Base-by-base conservation (phyloP, 257 asterid genomes). In the Ilex asprella region DNA sequence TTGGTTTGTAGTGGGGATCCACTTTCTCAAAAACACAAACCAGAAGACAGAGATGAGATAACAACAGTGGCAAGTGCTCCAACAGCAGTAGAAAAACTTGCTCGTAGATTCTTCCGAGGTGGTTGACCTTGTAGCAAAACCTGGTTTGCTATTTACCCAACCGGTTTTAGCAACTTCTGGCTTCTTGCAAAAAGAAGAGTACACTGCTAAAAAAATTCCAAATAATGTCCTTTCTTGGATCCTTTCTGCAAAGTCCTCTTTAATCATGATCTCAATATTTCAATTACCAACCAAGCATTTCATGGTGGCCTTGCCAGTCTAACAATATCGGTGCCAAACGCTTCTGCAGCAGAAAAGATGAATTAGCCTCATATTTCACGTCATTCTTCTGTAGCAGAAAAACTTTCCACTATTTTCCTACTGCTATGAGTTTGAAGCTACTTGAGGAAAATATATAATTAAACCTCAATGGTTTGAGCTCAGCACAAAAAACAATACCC, bases 1-100 rank as follows among this genome's bases (percentile, higher is more conserved):
- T 74, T 47, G 62, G 61, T 70, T 70, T 60, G 29, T 54, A 69
- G 80, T 72, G 78, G 83, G 80, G 61, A 53, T 55, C 71, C 59
- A 60, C 59, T 31, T 61, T 32, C 57, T 50, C 73, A 58, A 70
- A 63, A 54, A 54, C 70, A 67, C 31, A 59, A 70, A 50, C 70
- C 67, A 30, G 54, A 53, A 39, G 61, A 60, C n/a, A 41, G 49
- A 54, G 47, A 69, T 60, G 63, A 55, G 61, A 76, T 65, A 50
- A 56, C 52, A 58, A 58, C 62, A 56, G 66, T 53, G 60, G 11
- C 55, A 64, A 64, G 51, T 71, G 77, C 61, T 59, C 62, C 64
- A 68, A 68, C 76, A 70, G 68, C 76, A 21, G 27, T 69, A 49
- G 12, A 61, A 55, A 67, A 62, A 41, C 27, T 41, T 31, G 52